Percentiles rank a stretch among this genome's conserved stretches.
These are phyloP conservation scores for Sporisorium sorghi DNA, from an alignment of 1,284 basidiomycete species.

Conservation along the genomic window DNA sequence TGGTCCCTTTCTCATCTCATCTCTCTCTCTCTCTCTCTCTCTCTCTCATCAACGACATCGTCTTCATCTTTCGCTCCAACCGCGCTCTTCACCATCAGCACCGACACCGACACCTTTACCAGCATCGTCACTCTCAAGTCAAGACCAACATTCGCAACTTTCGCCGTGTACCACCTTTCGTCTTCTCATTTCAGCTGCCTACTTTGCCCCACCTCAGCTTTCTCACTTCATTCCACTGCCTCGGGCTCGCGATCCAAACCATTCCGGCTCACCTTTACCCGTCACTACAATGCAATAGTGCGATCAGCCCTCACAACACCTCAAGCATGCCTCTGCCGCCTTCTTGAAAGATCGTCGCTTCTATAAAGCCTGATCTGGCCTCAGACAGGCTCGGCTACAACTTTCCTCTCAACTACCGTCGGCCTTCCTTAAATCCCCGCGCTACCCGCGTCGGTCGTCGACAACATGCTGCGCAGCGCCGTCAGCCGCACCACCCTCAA, in stretches of 20 bases:
- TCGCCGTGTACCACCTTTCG: background rate
- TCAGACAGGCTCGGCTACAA: no score
- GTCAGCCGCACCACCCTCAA: conserved; percentile 49
- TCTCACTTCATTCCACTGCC: background rate
- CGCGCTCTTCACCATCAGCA: background rate
- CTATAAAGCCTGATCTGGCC: conserved; percentile 2
- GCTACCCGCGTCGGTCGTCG: background rate
- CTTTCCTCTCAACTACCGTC: background rate
- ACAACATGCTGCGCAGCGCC: conserved; percentile 41
- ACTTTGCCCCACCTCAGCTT: background rate
- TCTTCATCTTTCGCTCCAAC: background rate
- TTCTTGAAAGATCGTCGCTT: conserved; percentile 7
- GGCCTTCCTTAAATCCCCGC: background rate
- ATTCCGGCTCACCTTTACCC: background rate
- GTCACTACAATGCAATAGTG: background rate
- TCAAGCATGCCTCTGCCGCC: conserved; percentile 16
- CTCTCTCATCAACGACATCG: background rate
- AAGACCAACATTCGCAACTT: background rate
- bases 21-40: background rate
- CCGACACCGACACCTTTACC: background rate
- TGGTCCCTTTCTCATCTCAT: conserved; percentile 2
- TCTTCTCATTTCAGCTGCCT: background rate
- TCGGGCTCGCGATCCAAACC: background rate
- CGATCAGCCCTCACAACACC: background rate
- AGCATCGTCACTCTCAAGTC: background rate